Percentiles rank a stretch among this genome's conserved stretches.
These are phyloP conservation scores for Nigrospora oryzae DNA, from an alignment of 2,329 filamentous ascomycete genomes.

Conservation along the genomic window DNA sequence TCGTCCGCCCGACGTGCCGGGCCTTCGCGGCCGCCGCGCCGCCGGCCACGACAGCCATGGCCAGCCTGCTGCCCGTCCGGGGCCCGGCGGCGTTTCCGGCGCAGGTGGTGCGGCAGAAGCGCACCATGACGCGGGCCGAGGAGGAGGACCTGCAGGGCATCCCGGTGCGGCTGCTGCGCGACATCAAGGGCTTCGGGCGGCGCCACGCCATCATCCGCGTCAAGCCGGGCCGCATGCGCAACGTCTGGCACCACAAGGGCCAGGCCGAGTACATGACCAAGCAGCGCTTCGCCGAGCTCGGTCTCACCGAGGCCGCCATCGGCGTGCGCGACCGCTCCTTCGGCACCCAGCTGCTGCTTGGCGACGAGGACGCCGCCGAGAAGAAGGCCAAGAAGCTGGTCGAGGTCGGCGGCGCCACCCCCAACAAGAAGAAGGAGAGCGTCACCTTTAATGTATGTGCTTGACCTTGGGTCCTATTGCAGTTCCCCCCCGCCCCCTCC, in stretches of 20 bases:
- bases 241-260: constrained; percentile 22
- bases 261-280: constrained; percentile 24
- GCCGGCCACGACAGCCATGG: not conserved
- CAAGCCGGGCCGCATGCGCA: constrained; percentile 23
- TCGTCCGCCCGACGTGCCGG: not conserved
- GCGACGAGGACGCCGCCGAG: constrained; percentile 7
- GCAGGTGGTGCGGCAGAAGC: not conserved
- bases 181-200: constrained; percentile 30
- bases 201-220: constrained; percentile 26
- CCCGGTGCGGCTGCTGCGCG: constrained; percentile 31
- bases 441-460: constrained; percentile 14
- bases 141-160: constrained; percentile 29
- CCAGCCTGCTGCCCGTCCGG: not conserved
- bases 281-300: constrained; percentile 20
- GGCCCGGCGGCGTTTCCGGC: not conserved
- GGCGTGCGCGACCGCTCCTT: constrained; percentile 23
- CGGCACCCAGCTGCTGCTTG: constrained; percentile 11
- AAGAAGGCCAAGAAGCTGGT: constrained; percentile 1
- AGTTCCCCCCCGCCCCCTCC: not conserved
- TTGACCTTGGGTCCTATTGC: not conserved
- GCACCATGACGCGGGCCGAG: constrained; percentile 19
- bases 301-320: constrained; percentile 20
- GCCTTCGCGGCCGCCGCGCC: not conserved
- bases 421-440: constrained; percentile 14
- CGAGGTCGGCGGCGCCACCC: constrained; percentile 1